Percentiles rank a stretch among this genome's conserved stretches.
Conservation (phyloP, 1,284 basidiomycete species). For the Puccinia hordei region DNA sequence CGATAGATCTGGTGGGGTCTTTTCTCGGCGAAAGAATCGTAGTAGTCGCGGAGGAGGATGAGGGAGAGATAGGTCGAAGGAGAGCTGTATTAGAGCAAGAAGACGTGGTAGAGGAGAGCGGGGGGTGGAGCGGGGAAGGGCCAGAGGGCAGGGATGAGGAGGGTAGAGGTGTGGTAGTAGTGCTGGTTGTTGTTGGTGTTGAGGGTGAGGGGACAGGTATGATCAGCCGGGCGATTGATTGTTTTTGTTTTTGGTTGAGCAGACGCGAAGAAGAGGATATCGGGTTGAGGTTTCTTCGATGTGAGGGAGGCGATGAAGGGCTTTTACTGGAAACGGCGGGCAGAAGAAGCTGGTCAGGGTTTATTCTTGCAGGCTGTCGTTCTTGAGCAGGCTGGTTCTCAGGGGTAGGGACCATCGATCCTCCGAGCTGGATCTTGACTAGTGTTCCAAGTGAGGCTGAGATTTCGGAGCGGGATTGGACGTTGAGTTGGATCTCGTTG, state of each 20-base stretch:
- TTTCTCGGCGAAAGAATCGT: no score
- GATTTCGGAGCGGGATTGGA: not conserved
- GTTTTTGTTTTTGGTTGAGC: conserved; percentile 22
- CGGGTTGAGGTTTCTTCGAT: not conserved
- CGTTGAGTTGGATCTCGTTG: not conserved
- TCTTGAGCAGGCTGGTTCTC: not conserved
- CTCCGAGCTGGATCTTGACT: not conserved
- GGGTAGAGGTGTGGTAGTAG: not conserved
- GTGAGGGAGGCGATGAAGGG: not conserved
- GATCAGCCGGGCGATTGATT: conserved; percentile 11
- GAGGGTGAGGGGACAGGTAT: not conserved
- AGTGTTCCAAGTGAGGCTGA: not conserved
- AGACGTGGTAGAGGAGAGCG: no score
- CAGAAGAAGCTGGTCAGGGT: not conserved
- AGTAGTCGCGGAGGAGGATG: no score
- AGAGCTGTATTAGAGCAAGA: no score
- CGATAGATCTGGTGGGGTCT: no score
- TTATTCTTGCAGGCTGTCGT: not conserved
- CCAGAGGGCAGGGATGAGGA: no score
- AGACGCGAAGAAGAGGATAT: not conserved
- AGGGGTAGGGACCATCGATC: not conserved
- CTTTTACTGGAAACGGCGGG: not conserved
- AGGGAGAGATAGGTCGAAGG: no score
- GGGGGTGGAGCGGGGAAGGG: no score
- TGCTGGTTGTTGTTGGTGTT: not conserved